Evolutionary conservation across 192 early-diverging fungal species (phyloP), one percentile per base, ranked within the genome.

Genomic region (Rhizophagus prolifer): DNA sequence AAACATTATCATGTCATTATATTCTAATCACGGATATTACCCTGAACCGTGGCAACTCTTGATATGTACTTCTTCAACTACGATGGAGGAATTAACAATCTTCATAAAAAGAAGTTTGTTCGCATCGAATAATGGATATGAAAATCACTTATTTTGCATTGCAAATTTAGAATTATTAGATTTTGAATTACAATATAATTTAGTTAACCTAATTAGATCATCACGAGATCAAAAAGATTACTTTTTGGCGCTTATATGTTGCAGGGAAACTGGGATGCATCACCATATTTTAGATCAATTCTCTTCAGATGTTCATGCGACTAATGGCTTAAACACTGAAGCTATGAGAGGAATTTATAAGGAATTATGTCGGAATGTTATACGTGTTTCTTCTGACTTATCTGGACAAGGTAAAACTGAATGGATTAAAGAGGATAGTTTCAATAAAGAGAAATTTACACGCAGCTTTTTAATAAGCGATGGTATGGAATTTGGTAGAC

Each of bases 221-320:
- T 21, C 19, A 7, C 19, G 19, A 54, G 5, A 44, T 54, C 30
- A 30, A 59, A 13, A 2, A 12, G 9, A 23, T 8, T 72, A 58
- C 36, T 25, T 28, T 72, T 72, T 72, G 19, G 71, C 71, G 7
- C 54, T 77, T 21, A 58, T 77, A 26, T 77, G 76, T 67, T 66
- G 47, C 44, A 41, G 68, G n/a, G 76, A 77, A 58, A 12, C 34
- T 31, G 76, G 65, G 59, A 46, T 58, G 14, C 76, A 77, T 47
- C 65, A 77, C 21, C 76, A 77, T 23, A 77, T 77, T 47, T 31
- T 77, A 8, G 76, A 77, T 41, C 62, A 77, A 71, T 77, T 77
- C 47, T 30, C 41, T 3, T 36, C 41, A 12, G 13, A 67, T 77
- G 76, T 77, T 26, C 67, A 71, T 28, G 25, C 9, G n/a, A 77